Evolutionary conservation across 2,329 filamentous ascomycete species (phyloP).

Genomic region (Biscogniauxia sp.): DNA sequence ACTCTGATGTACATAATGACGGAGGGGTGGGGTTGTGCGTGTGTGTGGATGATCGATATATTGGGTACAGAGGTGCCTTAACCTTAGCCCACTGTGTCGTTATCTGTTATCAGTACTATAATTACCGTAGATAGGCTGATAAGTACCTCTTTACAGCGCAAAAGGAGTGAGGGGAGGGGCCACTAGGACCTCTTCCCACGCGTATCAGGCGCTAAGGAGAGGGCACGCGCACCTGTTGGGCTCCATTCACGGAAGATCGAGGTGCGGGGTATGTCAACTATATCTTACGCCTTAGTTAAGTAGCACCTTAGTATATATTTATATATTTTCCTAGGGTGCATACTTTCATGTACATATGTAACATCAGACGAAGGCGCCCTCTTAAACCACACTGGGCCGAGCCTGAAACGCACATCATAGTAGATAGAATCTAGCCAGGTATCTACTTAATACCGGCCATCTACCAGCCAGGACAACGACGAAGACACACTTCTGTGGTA

Average conservation of each 20-base stretch:
- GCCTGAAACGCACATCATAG: neutral
- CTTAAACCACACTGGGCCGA: neutral
- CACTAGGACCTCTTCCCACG: neutral
- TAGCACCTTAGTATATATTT: neutral
- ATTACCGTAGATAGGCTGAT: neutral
- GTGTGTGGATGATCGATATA: neutral
- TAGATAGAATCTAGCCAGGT: neutral
- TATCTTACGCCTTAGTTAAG: neutral
- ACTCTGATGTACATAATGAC: neutral
- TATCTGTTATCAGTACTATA: neutral
- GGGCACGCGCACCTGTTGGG: neutral
- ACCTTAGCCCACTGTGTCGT: neutral
- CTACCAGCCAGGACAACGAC: neutral
- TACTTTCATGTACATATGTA: neutral
- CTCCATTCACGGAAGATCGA: neutral
- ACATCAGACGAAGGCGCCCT: neutral
- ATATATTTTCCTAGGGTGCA: neutral
- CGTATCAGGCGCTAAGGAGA: neutral
- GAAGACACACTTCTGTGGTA: too few species aligned
- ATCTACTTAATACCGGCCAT: neutral
- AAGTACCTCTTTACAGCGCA: neutral
- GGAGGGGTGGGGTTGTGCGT: neutral
- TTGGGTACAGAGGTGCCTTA: neutral
- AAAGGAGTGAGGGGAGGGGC: neutral
- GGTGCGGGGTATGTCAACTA: neutral